Percentiles rank a stretch among this genome's conserved stretches.
Conservation (phyloP, 2,329 filamentous ascomycete species). For the Fusarium sp. region DNA sequence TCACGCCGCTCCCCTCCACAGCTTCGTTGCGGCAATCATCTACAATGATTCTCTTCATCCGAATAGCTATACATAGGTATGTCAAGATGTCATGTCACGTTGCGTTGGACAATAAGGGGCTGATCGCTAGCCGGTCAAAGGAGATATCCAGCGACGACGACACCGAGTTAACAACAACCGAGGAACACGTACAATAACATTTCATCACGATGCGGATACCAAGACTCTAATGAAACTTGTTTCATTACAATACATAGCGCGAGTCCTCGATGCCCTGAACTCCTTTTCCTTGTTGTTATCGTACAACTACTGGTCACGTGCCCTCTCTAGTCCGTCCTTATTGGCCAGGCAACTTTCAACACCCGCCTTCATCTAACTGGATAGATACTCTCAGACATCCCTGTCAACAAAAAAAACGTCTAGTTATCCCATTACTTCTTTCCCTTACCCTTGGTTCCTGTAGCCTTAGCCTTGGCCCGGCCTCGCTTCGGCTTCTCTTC, state of each 20-base stretch:
- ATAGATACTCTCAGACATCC: slow-evolving; percentile 22
- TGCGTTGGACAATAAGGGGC: background rate
- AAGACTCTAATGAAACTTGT: background rate
- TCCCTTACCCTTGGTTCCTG: slow-evolving; percentile 60
- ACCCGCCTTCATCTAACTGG: slow-evolving; percentile 9
- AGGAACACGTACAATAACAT: background rate
- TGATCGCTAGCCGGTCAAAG: background rate
- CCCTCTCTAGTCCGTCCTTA: background rate
- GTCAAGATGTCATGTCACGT: background rate
- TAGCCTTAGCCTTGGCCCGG: slow-evolving; percentile 55
- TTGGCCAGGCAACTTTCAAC: slow-evolving; percentile 9
- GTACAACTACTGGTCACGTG: slow-evolving; percentile 10
- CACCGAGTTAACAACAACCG: background rate
- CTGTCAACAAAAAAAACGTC: background rate
- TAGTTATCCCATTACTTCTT: slow-evolving; percentile 53
- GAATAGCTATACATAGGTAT: background rate
- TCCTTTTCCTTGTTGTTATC: slow-evolving; percentile 23
- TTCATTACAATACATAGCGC: slow-evolving; percentile 21
- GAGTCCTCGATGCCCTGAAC: slow-evolving; percentile 21
- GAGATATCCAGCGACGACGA: background rate
- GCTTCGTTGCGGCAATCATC: background rate
- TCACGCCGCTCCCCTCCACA: background rate
- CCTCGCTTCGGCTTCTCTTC: slow-evolving; percentile 66
- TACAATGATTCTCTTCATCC: background rate
- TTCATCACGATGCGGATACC: background rate